A percentile compares a stretch with the other conserved stretches of the same genome.
These are phyloP conservation scores for Pestalotiopsis sp. DNA, from an alignment of 2,329 filamentous ascomycete species.

Conservation along the genomic window DNA sequence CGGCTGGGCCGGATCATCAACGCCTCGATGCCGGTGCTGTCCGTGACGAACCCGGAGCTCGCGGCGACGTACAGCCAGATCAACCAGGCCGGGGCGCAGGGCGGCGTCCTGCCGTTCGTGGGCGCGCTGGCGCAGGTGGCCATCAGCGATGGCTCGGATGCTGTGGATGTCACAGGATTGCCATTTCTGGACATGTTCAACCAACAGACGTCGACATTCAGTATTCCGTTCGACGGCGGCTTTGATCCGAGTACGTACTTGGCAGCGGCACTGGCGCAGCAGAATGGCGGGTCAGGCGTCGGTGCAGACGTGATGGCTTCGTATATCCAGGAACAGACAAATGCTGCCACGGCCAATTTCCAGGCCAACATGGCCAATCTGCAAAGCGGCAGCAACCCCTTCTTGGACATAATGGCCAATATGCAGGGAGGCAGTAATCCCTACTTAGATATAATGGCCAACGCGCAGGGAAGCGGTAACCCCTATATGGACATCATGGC, in stretches of 20 bases:
- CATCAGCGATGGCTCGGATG: background rate
- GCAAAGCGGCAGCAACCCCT: background rate
- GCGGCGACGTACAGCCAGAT: constrained; percentile 5
- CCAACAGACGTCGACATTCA: background rate
- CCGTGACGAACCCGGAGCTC: constrained; percentile 8
- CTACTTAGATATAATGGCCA: background rate
- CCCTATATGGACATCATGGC: background rate
- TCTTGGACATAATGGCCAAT: background rate
- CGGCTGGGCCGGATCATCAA: constrained; percentile 8
- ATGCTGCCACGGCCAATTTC: background rate
- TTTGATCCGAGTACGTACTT: background rate
- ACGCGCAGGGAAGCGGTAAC: background rate
- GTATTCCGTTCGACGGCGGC: background rate
- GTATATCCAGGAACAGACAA: background rate
- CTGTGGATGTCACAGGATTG: background rate
- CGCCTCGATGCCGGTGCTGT: constrained; percentile 12
- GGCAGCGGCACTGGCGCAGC: background rate
- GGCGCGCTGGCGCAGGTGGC: background rate
- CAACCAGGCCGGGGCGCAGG: background rate
- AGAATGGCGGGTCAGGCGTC: background rate
- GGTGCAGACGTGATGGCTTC: background rate
- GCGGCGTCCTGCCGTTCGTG: background rate
- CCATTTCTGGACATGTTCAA: background rate
- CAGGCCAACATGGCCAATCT: background rate
- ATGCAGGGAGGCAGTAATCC: background rate